Conservation (phyloP, 2,329 filamentous ascomycete genomes). For the Trichoderma lentiforme region DNA sequence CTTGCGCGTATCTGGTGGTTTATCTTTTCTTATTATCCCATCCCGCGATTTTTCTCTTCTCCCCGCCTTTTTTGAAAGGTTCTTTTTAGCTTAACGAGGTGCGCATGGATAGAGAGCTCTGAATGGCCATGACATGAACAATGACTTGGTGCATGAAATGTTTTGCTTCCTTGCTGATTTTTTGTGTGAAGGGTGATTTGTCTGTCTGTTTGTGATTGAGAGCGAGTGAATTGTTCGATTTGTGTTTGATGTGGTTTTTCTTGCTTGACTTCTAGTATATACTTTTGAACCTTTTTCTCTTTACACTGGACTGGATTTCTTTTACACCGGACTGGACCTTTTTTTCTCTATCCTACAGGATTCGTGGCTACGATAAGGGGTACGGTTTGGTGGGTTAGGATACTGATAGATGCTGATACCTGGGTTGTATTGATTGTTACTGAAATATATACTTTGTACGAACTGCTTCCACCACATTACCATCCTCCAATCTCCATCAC, state of each 20-base stretch:
- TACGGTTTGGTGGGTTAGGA: neutral
- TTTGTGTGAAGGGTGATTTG: neutral
- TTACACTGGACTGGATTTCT: neutral
- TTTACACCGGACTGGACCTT: neutral
- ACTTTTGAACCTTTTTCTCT: neutral
- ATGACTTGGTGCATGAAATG: slow-evolving; percentile 19
- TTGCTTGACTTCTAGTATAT: neutral
- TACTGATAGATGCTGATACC: slow-evolving; percentile 12
- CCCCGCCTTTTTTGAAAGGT: neutral
- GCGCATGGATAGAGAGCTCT: slow-evolving; percentile 25
- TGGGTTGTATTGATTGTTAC: slow-evolving; percentile 6
- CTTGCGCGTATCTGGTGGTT: neutral
- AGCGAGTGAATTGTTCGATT: neutral
- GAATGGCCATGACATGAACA: slow-evolving; percentile 12
- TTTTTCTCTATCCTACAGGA: neutral
- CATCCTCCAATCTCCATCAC: neutral
- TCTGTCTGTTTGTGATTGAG: neutral
- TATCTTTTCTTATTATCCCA: neutral
- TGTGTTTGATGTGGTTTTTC: neutral
- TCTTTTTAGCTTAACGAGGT: slow-evolving; percentile 24
- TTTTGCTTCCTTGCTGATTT: neutral
- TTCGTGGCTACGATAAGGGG: neutral
- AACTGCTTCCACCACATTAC: neutral
- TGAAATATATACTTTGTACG: neutral
- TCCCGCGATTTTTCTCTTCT: neutral